Base-by-base conservation (phyloP, 2,329 filamentous ascomycete species). In the Whalleya microplaca region DNA sequence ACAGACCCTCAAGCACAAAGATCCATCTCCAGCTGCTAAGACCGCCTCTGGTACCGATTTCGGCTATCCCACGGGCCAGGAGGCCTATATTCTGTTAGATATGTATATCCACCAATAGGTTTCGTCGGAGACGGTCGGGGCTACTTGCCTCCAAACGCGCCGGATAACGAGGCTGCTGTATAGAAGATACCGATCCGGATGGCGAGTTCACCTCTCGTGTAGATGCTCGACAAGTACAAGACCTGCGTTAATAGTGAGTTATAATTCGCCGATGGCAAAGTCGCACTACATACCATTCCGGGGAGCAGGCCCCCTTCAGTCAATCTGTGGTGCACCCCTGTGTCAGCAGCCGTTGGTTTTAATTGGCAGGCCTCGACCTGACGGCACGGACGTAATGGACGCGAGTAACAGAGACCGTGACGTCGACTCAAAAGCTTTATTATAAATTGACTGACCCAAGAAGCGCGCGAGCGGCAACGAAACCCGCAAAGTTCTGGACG, bases 181-280 rank as follows among this genome's bases (percentile, higher is more conserved):
- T 88, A 90, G 65, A 90, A 89, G 5, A 89, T 74, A 27, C 85
- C 87, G 48, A 90, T 86, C 3, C 87, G 77, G 40, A 88, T 70
- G 0, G 84, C 84, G 59, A 88, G 74, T 61, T 88, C 84, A 1
- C 79, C 75, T 19, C 85, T 76, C 18, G 78, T 81, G 64, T 89
- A 86, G 60, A 89, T 80, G 6, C 79, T 77, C 0, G 85, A 87
- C 12, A 90, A 77, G 64, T 90, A 90, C 1, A 90, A 73, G 1
- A 88, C 80, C 78, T 82, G 43, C 2, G 10, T 8, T 2, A 43
- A 40, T 20, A 27, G 48, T 64, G 56, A 65, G 59, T 18, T 45
- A 45, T 46, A 32, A 46, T n/a, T 48, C 9, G 41, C 14, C 14
- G 1, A 29, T n/a, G 5, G 14, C 10, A 45, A 41, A n/a, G 8